Evolutionary conservation across 495 filamentous ascomycete species (phyloP).

Genomic region (Chlorociboria aeruginascens): DNA sequence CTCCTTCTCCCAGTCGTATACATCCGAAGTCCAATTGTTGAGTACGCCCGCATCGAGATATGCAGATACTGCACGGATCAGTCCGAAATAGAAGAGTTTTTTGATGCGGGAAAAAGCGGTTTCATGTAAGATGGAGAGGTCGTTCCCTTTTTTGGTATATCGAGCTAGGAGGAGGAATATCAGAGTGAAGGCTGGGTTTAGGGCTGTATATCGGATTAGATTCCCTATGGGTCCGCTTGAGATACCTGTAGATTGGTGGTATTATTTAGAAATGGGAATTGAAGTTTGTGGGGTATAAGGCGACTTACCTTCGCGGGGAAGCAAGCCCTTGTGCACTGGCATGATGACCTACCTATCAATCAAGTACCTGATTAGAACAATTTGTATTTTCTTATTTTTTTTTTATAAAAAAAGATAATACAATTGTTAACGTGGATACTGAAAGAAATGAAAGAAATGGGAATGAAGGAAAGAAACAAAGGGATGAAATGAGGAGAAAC

Average conservation of each 20-base stretch:
- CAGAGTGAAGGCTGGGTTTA: conserved; percentile 50
- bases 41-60: conserved; percentile 40
- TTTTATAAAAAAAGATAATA: not conserved
- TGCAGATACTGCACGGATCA: conserved; percentile 33
- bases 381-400: not conserved
- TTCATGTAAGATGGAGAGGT: conserved; percentile 36
- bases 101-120: conserved; percentile 33
- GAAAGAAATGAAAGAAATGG: not conserved
- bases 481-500: not conserved
- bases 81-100: conserved; percentile 33
- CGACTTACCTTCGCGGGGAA: conserved; percentile 31
- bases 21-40: conserved; percentile 50
- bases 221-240: conserved; percentile 45
- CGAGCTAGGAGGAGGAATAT: conserved; percentile 44
- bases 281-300: not conserved
- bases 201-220: conserved; percentile 40
- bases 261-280: not conserved
- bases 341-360: conserved; percentile 18
- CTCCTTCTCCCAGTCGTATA: conserved; percentile 57
- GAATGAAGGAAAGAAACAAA: not conserved
- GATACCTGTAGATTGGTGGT: conserved; percentile 34
- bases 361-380: not conserved
- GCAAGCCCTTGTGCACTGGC: conserved; percentile 35
- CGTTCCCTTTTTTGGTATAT: conserved; percentile 45
- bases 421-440: too few species aligned